A percentile compares a stretch with the other conserved stretches of the same genome.
phyloP scores from a whole-genome alignment of 1,284 basidiomycete genomes.

The Fomitopsis palustris region DNA sequence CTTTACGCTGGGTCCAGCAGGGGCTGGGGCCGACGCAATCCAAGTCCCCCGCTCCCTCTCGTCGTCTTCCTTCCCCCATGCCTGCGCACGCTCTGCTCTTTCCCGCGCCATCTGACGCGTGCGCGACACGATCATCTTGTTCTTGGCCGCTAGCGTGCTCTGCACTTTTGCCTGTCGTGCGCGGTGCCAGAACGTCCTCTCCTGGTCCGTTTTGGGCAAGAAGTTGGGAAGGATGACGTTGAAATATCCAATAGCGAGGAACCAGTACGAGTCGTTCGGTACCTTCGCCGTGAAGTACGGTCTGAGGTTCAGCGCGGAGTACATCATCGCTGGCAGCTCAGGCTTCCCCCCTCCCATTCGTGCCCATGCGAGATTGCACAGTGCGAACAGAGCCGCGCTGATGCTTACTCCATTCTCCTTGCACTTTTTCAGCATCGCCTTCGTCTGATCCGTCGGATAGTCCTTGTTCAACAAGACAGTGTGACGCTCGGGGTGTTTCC shows the following conservation, averaged over 20 bases:
- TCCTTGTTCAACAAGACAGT: slow-evolving; percentile 66
- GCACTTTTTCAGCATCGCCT: slow-evolving; percentile 57
- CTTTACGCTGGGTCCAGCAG: slow-evolving; percentile 17
- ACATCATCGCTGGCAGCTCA: slow-evolving; percentile 72
- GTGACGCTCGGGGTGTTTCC: slow-evolving; percentile 41
- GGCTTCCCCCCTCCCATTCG: slow-evolving; percentile 39
- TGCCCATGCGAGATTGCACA: slow-evolving; percentile 74
- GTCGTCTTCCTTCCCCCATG: slow-evolving; percentile 73
- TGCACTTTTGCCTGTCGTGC: slow-evolving; percentile 67
- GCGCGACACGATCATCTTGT: slow-evolving; percentile 54
- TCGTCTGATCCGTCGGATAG: slow-evolving; percentile 51
- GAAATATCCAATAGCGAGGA: slow-evolving; percentile 76
- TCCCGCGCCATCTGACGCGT: slow-evolving; percentile 61
- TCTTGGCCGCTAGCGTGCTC: slow-evolving; percentile 59
- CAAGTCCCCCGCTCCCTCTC: slow-evolving; percentile 45
- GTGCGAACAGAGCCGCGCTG: slow-evolving; percentile 69
- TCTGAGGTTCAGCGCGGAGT: slow-evolving; percentile 74
- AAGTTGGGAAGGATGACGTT: slow-evolving; percentile 74
- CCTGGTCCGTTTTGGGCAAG: slow-evolving; percentile 41
- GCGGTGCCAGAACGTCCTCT: slow-evolving; percentile 66
- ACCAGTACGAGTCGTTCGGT: slow-evolving; percentile 66
- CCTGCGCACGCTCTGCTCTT: slow-evolving; percentile 53
- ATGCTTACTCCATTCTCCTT: slow-evolving; percentile 72
- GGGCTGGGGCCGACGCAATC: slow-evolving; percentile 33
- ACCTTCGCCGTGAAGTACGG: slow-evolving; percentile 43